These are phyloP conservation scores for Alternaria sp. DNA, from an alignment of 2,329 filamentous ascomycete species.

Conservation along the genomic window DNA sequence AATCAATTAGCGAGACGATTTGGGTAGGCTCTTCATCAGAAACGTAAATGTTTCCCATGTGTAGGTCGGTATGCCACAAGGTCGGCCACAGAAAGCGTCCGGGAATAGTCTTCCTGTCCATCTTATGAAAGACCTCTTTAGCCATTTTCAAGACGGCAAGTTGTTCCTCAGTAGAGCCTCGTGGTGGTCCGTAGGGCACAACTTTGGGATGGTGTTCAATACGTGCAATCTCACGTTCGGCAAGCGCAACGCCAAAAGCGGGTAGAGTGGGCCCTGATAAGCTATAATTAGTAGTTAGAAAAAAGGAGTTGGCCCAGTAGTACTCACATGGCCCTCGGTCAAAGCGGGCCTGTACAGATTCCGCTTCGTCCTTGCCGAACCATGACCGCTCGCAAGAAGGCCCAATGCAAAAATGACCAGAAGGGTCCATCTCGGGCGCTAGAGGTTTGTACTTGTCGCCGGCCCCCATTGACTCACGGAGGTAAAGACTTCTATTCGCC, in stretches of 20 bases:
- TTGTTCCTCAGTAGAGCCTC: slow-evolving; percentile 27
- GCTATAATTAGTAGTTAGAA: no score
- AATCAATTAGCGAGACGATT: slow-evolving; percentile 36
- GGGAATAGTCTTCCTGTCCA: slow-evolving; percentile 17
- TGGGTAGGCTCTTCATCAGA: slow-evolving; percentile 31
- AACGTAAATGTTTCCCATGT: slow-evolving; percentile 51
- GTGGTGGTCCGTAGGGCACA: slow-evolving; percentile 14
- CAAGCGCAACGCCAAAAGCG: slow-evolving; percentile 32
- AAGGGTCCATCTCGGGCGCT: slow-evolving; percentile 16
- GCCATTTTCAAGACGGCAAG: slow-evolving; percentile 22
- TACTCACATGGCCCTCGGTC: slow-evolving; percentile 29
- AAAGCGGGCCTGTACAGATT: slow-evolving; percentile 9
- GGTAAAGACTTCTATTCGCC: slow-evolving; percentile 48
- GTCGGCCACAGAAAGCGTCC: slow-evolving; percentile 15
- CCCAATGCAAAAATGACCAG: slow-evolving; percentile 29
- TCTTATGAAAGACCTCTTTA: slow-evolving; percentile 22
- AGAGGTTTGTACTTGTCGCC: slow-evolving; percentile 16
- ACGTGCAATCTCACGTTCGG: slow-evolving; percentile 26
- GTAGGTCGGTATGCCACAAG: slow-evolving; percentile 48
- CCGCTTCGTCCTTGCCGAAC: slow-evolving; percentile 9
- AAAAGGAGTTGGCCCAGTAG: slow-evolving; percentile 16
- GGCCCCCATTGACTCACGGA: slow-evolving; percentile 22
- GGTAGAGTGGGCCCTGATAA: slow-evolving; percentile 26
- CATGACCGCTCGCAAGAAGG: slow-evolving; percentile 30
- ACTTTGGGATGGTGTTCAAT: slow-evolving; percentile 3